Conservation (phyloP, 306 rosid genomes). For the Macrotyloma uniflorum region DNA sequence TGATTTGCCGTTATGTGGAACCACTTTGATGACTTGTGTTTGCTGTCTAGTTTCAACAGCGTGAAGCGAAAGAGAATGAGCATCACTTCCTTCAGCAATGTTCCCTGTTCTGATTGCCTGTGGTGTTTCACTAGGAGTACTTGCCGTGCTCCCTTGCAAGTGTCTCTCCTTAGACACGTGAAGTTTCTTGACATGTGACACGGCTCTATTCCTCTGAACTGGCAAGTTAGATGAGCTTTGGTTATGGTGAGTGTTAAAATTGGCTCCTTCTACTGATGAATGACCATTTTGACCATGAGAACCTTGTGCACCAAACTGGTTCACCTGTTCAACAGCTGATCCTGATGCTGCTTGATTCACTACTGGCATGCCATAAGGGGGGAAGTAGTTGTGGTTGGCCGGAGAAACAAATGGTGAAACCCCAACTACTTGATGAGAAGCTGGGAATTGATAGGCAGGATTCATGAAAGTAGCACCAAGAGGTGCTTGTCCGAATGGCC, state of each 20-base stretch:
- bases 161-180: neutral
- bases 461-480: constrained; percentile 45
- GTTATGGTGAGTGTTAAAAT: neutral
- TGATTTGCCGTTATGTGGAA: neutral
- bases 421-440: constrained; percentile 55
- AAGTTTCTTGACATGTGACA: neutral
- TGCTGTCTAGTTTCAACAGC: neutral
- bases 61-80: neutral
- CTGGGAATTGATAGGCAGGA: constrained; percentile 55
- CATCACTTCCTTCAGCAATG: neutral
- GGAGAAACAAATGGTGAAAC: constrained; percentile 43
- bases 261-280: constrained; percentile 2
- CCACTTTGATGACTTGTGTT: constrained; percentile 1
- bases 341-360: constrained; percentile 51
- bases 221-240: constrained; percentile 12
- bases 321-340: constrained; percentile 50
- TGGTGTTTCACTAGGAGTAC: neutral
- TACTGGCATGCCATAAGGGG: constrained; percentile 61
- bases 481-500: constrained; percentile 55
- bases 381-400: constrained; percentile 50
- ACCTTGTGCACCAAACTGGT: constrained; percentile 39
- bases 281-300: constrained; percentile 15
- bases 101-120: neutral
- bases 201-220: neutral
- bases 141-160: neutral